Percentiles rank a stretch among this genome's conserved stretches.
Conservation (phyloP, 2,329 filamentous ascomycete genomes). For the Dryadomyces quercivorus region DNA sequence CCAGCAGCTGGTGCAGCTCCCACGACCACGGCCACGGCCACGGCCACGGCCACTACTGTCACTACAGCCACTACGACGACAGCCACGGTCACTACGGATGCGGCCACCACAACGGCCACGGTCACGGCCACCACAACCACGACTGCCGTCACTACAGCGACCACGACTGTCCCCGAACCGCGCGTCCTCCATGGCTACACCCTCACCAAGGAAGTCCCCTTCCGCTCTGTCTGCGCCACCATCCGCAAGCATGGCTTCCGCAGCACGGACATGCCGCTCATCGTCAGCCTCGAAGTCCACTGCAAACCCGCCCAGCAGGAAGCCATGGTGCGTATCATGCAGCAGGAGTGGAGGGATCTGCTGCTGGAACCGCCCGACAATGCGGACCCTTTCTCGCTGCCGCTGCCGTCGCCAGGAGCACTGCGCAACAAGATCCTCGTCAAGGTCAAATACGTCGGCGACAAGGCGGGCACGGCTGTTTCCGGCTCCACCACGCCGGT, state of each 20-base stretch:
- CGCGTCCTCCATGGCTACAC: conserved; percentile 81
- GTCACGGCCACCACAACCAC: not conserved
- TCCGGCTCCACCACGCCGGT: not conserved
- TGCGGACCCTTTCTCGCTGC: conserved; percentile 26
- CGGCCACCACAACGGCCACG: not conserved
- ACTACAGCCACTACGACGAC: not conserved
- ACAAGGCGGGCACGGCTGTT: not conserved
- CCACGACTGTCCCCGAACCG: conserved; percentile 35
- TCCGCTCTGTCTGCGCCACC: conserved; percentile 71
- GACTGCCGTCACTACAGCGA: not conserved
- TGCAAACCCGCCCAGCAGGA: conserved; percentile 58
- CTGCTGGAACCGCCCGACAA: conserved; percentile 45
- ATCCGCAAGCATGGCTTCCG: conserved; percentile 71
- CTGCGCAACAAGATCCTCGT: conserved; percentile 70
- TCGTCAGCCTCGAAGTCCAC: conserved; percentile 90
- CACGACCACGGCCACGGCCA: not conserved
- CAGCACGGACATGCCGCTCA: conserved; percentile 67
- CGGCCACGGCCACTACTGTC: not conserved
- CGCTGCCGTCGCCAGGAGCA: conserved; percentile 55
- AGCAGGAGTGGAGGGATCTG: conserved; percentile 64
- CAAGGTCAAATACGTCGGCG: conserved; percentile 58
- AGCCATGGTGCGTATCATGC: conserved; percentile 87
- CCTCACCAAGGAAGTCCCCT: conserved; percentile 75
- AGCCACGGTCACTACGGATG: not conserved
- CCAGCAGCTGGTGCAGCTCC: no score